phyloP scores from a whole-genome alignment of 129 eudicot species.

The Arctium minus region DNA sequence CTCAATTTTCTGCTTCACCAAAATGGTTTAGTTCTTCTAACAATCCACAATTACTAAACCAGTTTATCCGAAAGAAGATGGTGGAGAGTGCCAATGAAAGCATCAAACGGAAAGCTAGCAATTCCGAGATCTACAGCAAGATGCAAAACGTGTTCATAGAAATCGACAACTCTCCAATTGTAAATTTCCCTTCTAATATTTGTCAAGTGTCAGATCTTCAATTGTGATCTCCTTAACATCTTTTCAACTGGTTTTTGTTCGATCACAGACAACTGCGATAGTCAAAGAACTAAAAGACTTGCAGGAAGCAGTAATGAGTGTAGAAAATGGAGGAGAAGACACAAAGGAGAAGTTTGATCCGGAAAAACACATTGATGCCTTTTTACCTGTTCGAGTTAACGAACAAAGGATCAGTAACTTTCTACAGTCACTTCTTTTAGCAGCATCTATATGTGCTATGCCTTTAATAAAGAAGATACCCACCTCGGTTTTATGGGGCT shows the following conservation, averaged over 20 bases:
- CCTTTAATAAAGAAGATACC: conserved; percentile 64
- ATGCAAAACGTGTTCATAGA: conserved; percentile 42
- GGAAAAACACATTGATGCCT: conserved; percentile 53
- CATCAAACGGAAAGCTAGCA: conserved; percentile 32
- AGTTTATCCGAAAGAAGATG: conserved; percentile 49
- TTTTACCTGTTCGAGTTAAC: conserved; percentile 67
- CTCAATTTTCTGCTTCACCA: background rate
- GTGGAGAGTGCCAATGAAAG: conserved; percentile 42
- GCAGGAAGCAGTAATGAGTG: conserved; percentile 55
- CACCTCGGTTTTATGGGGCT: conserved; percentile 79
- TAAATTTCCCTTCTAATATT: conserved; percentile 10
- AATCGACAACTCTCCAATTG: conserved; percentile 38
- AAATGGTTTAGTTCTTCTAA: background rate
- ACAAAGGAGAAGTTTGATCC: conserved; percentile 36
- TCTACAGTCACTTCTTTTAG: conserved; percentile 58
- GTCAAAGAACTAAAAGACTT: conserved; percentile 45
- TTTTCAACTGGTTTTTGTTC: background rate
- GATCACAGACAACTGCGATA: conserved; percentile 39
- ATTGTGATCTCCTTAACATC: background rate
- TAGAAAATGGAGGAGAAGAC: conserved; percentile 30
- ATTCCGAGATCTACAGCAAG: conserved; percentile 36
- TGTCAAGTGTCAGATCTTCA: background rate
- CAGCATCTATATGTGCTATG: conserved; percentile 42
- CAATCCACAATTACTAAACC: conserved; percentile 1
- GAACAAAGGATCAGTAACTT: conserved; percentile 80